These are phyloP conservation scores for Xerocomellus amylosporus DNA, from an alignment of 768 basidiomycete genomes.

Conservation along the genomic window DNA sequence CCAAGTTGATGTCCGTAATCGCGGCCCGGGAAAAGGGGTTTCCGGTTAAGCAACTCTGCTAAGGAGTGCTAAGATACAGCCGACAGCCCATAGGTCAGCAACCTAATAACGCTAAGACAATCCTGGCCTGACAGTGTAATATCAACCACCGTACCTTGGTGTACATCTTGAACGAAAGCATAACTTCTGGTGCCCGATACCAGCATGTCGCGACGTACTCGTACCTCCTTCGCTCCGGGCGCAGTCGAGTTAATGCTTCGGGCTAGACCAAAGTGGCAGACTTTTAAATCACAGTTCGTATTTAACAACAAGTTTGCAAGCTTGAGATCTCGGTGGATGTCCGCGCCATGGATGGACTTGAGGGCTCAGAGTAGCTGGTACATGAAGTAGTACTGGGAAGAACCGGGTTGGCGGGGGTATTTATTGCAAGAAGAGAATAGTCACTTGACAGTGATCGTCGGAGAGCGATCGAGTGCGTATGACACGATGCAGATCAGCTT, in stretches of 20 bases:
- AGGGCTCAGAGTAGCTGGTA: slow-evolving; percentile 85
- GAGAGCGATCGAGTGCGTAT: slow-evolving; percentile 87
- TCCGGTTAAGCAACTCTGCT: slow-evolving; percentile 78
- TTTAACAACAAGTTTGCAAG: slow-evolving; percentile 88
- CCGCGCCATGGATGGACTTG: slow-evolving; percentile 86
- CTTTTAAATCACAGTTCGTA: slow-evolving; percentile 86
- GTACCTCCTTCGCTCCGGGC: slow-evolving; percentile 53
- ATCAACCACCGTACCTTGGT: slow-evolving; percentile 48
- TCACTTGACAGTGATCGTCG: slow-evolving; percentile 84
- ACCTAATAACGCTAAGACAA: slow-evolving; percentile 35
- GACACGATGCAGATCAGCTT: slow-evolving; percentile 88
- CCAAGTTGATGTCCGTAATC: slow-evolving; percentile 87
- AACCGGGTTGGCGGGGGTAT: not conserved
- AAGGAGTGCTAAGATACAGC: slow-evolving; percentile 74
- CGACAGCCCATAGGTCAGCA: slow-evolving; percentile 75
- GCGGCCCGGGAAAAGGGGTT: slow-evolving; percentile 85
- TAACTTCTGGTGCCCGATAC: slow-evolving; percentile 94
- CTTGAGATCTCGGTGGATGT: slow-evolving; percentile 75
- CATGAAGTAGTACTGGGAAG: slow-evolving; percentile 69
- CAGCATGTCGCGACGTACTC: slow-evolving; percentile 90
- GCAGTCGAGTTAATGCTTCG: slow-evolving; percentile 56
- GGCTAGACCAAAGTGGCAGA: slow-evolving; percentile 87
- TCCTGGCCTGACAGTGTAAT: slow-evolving; percentile 7
- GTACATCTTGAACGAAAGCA: slow-evolving; percentile 92
- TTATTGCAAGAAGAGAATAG: slow-evolving; percentile 5